phyloP scores from a whole-genome alignment of 805 yeast genomes.

The Grigorovia transvaalensis region DNA sequence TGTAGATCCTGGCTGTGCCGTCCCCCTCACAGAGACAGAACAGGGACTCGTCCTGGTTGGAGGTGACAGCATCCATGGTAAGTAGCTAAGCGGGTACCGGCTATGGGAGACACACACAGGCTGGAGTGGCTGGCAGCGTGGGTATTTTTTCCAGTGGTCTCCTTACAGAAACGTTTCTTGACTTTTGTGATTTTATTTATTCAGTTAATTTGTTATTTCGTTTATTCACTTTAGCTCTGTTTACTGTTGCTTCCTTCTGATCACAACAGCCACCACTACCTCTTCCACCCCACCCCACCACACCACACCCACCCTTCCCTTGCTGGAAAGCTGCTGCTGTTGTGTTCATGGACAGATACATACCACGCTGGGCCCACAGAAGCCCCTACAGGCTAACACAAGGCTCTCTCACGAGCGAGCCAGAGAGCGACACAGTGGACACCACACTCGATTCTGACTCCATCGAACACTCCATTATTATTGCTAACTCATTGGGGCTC shows the following conservation, averaged over 20 bases:
- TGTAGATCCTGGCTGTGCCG: slow-evolving; percentile 71
- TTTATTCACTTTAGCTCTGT: too few species aligned
- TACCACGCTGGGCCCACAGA: slow-evolving; percentile 24
- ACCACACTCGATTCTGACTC: not conserved
- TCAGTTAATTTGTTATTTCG: too few species aligned
- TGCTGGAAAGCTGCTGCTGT: slow-evolving; percentile 1
- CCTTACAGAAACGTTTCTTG: too few species aligned
- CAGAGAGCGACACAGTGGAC: not conserved
- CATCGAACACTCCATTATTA: not conserved
- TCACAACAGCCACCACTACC: too few species aligned
- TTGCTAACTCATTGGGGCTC: not conserved
- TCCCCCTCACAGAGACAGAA: slow-evolving; percentile 72
- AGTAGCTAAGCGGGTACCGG: not conserved
- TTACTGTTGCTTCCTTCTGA: too few species aligned
- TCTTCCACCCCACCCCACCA: too few species aligned
- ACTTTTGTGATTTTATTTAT: too few species aligned
- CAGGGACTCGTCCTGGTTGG: slow-evolving; percentile 87
- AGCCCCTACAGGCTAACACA: not conserved
- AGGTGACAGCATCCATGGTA: not conserved
- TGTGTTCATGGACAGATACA: slow-evolving; percentile 30
- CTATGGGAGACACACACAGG: too few species aligned
- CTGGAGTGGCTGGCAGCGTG: too few species aligned
- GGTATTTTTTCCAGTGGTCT: too few species aligned
- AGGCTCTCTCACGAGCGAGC: not conserved
- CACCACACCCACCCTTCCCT: too few species aligned